Evolutionary conservation across 2,329 filamentous ascomycete species (phyloP), one percentile per base, ranked within the genome.

Genomic region (Fusarium beomiforme): DNA sequence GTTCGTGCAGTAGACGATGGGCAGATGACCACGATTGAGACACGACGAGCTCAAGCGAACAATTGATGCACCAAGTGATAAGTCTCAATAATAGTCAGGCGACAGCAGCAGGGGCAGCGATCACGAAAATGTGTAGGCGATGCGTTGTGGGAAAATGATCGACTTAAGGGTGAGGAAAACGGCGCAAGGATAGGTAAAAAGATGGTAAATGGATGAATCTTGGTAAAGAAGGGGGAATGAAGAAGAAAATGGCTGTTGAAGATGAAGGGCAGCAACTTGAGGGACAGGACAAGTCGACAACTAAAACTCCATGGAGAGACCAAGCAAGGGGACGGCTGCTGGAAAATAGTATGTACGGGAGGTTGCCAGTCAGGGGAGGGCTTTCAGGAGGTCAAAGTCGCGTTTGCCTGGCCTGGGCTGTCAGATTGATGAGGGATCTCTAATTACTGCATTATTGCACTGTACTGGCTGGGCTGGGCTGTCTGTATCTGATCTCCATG

Each of bases 1-100:
- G 59, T 70, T 59, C 54, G 36, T 46, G 46, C 61, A 46, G 47
- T 42, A 44, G 59, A 61, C 14, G 44, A 26, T 43, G 62, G 54
- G 67, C 70, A 72, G 70, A 71, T 72, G 70, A 72, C 66, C 70
- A 67, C 54, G 67, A 66, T 71, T 70, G 70, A 73, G 67, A 70
- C 62, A 68, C 57, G 49, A 67, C 63, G 36, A 67, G 54, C 50
- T 70, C 57, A 67, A 67, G 50, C 41, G 39, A 54, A 47, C 51
- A 37, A 44, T 51, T 59, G 65, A 59, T 69, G 55, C 55, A 65
- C 51, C 46, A 67, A 70, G 69, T 70, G 69, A 72, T 56, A 47
- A 72, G 47, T 51, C 46, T 53, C 57, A 57, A 53, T 58, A 65
- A 47, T n/a, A 53, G 73, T 75, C 73, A 75, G 64, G 61, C 61